Base-by-base conservation (phyloP, 2,329 filamentous ascomycete genomes). In the Aspergillus cejpii region DNA sequence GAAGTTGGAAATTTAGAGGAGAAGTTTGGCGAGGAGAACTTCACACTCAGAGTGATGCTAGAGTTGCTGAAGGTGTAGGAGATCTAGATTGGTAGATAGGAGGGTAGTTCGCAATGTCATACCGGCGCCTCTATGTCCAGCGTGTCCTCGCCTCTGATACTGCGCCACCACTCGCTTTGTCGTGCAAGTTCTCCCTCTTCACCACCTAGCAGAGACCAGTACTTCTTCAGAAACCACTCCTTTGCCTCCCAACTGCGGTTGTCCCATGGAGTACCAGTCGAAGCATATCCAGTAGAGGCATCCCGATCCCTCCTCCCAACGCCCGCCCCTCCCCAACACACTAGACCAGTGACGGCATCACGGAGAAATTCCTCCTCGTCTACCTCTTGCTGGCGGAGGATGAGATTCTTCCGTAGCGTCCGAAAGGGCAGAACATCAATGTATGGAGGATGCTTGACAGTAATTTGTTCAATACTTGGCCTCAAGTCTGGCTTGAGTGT, bases 201-300 rank as follows among this genome's bases (percentile, higher is more conserved):
- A 2, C 62, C 65, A 1, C 65, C 65, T 4, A 64, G 52, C 5
- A 70, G 47, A 43, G 52, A 49, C 39, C 56, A 61, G 49, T 69
- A 72, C 49, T 74, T 73, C 31, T 65, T 61, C 29, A 73, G 43
- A 47, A 73, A 73, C 71, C 70, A 73, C 2, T 58, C 50, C 43
- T 62, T 64, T 2, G 66, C 70, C 47, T 74, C 71, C 71, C 71
- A 74, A 45, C 68, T 70, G 10, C 70, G 62, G 27, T 59, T 57
- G 43, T 71, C 70, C 71, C 71, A 74, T 0, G 71, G 65, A n/a
- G 70, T 63, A 12, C 65, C 63, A 4, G 66, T 63, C 17, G 54
- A 53, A 8, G 34, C 42, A 42, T 43, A 27, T 8, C 52, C 50
- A 21, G 47, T 44, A 8, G 50, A 46, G 8, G 8, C 7, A 20